Base-by-base conservation (phyloP, 495 filamentous ascomycete genomes). In the Aspergillus mulundensis region DNA sequence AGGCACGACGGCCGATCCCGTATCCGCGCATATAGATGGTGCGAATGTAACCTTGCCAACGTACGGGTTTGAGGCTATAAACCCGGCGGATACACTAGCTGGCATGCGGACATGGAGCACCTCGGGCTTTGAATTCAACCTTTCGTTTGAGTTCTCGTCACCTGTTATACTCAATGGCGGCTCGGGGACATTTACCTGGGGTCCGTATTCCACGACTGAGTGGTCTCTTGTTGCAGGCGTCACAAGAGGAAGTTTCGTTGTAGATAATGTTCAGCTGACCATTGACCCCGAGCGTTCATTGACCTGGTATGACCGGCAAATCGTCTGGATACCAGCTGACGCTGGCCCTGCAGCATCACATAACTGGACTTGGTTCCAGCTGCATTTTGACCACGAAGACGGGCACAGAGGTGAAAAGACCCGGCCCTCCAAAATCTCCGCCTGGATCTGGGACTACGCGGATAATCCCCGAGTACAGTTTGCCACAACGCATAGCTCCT, bases 221-320 rank as follows among this genome's bases (percentile, higher is more conserved):
- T 55, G 53, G 53, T 55, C 53, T 15, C 45, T 55, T 42, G 41
- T 43, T 15, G 53, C 25, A 5, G 53, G 53, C 20, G 16, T 30
- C 28, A 55, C 53, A 1, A 38, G 4, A 2, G 53, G 53, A 1
- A 19, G 5, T 16, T 39, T 55, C 5, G 19, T 39, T 39, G 8
- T 8, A 1, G 32, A 55, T 32, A 28, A 43, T 3, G 15, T 16
- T 14, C 11, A 10, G 2, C 11, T 55, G n/a, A 38, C 25, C 28
- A 24, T 55, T 24, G 53, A 55, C 21, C 21, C 41, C 6, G 8
- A 15, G 0, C 25, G 16, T 14, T 55, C 53, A 1, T 3, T 47
- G 16, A 55, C 53, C 23, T 55, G 53, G 53, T 55, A 55, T 20
- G 53, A 55, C 30, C 53, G 53, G 1, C 53, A 55, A 24, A 14